Evolutionary conservation across 2,329 filamentous ascomycete genomes (phyloP).

Genomic region (Colletotrichum agaves): DNA sequence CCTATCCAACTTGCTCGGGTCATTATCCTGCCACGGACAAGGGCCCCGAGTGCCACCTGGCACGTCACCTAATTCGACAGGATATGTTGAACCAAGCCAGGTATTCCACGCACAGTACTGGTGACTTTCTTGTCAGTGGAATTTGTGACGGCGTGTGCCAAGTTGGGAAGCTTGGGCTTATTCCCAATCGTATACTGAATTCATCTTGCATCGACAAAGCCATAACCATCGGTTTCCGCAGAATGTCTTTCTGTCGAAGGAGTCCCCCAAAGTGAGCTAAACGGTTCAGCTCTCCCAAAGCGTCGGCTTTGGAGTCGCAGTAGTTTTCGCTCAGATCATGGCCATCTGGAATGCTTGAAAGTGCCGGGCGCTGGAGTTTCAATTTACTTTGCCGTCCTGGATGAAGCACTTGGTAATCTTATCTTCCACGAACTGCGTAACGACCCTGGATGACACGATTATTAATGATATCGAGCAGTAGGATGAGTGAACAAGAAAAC

Average conservation of each 20-base stretch:
- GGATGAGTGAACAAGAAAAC: not conserved
- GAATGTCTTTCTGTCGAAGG: not conserved
- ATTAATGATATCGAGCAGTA: not conserved
- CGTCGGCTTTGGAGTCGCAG: not conserved
- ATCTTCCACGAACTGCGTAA: constrained; percentile 66
- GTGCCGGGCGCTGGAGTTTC: constrained; percentile 49
- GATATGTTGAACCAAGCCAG: constrained; percentile 31
- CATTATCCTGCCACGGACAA: constrained; percentile 4
- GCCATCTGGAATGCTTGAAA: not conserved
- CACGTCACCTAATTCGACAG: not conserved
- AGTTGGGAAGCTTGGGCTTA: not conserved
- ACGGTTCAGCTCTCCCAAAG: not conserved
- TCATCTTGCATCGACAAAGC: constrained; percentile 31
- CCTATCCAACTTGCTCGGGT: not conserved
- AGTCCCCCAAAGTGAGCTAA: constrained; percentile 8
- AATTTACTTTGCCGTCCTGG: constrained; percentile 66
- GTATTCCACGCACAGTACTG: constrained; percentile 25
- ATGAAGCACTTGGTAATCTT: constrained; percentile 71
- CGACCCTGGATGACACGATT: constrained; percentile 53
- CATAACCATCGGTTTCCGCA: constrained; percentile 22
- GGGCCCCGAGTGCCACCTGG: constrained; percentile 8
- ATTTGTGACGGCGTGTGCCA: too few species aligned
- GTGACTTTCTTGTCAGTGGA: not conserved
- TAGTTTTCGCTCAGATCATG: constrained; percentile 1
- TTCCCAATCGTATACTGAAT: not conserved